phyloP scores from a whole-genome alignment of 2,329 filamentous ascomycete genomes.

The Tolypocladium ovalisporum region DNA sequence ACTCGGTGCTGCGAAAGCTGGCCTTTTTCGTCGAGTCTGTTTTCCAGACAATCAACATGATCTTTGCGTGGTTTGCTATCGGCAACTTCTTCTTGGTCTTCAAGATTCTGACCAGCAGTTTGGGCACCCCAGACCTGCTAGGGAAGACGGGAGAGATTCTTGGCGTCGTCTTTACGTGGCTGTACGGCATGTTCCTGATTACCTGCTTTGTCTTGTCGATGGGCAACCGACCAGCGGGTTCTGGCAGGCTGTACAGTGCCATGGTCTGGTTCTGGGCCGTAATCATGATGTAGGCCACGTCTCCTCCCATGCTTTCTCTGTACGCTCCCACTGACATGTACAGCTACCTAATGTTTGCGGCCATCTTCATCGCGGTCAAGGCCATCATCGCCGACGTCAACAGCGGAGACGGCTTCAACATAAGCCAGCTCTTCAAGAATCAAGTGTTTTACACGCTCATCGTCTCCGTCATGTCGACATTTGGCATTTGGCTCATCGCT shows the following conservation, averaged over 20 bases:
- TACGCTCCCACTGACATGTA: constrained; percentile 10
- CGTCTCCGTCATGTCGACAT: constrained; percentile 84
- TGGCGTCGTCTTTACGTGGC: constrained; percentile 87
- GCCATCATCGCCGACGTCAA: constrained; percentile 65
- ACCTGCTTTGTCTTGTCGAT: constrained; percentile 92
- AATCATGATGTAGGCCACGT: constrained; percentile 68
- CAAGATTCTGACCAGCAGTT: constrained; percentile 83
- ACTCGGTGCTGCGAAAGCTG: constrained; percentile 76
- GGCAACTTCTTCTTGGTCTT: constrained; percentile 99
- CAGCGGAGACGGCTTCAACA: constrained; percentile 51
- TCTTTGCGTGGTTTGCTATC: constrained; percentile 98
- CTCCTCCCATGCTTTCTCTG: not conserved
- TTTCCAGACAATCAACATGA: constrained; percentile 92
- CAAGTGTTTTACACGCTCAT: constrained; percentile 87
- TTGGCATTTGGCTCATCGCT: constrained; percentile 82
- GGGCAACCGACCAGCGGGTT: constrained; percentile 89
- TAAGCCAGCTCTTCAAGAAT: constrained; percentile 71
- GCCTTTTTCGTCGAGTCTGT: constrained; percentile 87
- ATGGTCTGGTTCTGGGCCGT: constrained; percentile 98
- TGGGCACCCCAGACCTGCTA: constrained; percentile 59
- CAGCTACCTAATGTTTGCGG: constrained; percentile 86
- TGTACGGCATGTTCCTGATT: constrained; percentile 83
- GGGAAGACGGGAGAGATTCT: constrained; percentile 70
- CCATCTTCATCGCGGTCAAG: constrained; percentile 83
- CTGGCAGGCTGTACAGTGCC: constrained; percentile 84